A percentile compares a stretch with the other conserved stretches of the same genome.
Evolutionary conservation across 169 alveolate genomes (phyloP).

Genomic region (Cryptosporidium ubiquitum): DNA sequence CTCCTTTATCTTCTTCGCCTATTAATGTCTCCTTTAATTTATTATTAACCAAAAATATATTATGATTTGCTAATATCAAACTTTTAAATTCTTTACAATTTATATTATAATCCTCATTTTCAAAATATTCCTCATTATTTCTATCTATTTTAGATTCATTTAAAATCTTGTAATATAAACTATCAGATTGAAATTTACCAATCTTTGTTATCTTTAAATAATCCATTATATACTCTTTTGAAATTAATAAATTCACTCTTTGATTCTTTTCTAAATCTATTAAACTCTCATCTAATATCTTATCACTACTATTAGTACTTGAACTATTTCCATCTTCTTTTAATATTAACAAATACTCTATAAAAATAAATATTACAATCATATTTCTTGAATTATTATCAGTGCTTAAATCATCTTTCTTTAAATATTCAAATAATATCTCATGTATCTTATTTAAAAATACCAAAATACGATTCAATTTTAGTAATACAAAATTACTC

Average conservation of each 20-base stretch:
- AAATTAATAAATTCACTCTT: background rate
- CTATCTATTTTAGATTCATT: background rate
- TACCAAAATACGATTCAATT: constrained; percentile 38
- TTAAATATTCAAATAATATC: constrained; percentile 6
- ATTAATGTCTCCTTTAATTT: constrained; percentile 1
- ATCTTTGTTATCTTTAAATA: constrained; percentile 13
- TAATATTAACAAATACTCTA: constrained; percentile 23
- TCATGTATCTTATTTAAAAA: constrained; percentile 20
- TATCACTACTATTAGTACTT: too few relatives aligned
- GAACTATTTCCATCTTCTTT: background rate
- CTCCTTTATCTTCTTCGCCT: background rate
- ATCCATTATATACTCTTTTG: background rate
- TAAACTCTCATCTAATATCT: background rate
- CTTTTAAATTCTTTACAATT: background rate
- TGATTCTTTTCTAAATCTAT: background rate
- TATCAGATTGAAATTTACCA: background rate
- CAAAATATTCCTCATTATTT: background rate
- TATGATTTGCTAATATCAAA: background rate
- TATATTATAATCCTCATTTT: background rate
- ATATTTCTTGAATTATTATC: background rate
- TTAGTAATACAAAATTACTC: constrained; percentile 19
- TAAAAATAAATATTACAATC: constrained; percentile 1
- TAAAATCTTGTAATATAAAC: constrained; percentile 1
- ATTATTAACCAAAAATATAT: background rate
- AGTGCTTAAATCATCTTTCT: background rate